Percentiles rank a stretch among this genome's conserved stretches.
These are phyloP conservation scores for Simmondsia chinensis DNA, from an alignment of 148 eudicot species.

Conservation along the genomic window DNA sequence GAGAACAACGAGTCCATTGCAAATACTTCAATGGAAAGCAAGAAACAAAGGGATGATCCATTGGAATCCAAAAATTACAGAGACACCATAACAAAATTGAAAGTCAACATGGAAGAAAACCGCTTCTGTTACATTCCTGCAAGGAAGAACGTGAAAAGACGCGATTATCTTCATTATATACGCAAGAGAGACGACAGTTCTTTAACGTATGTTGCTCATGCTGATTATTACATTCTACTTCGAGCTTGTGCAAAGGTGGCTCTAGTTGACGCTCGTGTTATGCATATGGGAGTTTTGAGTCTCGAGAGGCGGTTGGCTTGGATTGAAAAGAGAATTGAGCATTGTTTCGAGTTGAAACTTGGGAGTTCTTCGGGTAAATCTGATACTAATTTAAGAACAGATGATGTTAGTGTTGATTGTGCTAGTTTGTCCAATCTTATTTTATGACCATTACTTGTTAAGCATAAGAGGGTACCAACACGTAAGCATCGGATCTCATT, in stretches of 20 bases:
- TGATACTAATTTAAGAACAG: conserved; percentile 13
- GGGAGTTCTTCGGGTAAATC: conserved; percentile 12
- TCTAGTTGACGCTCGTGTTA: conserved; percentile 50
- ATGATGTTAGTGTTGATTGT: conserved; percentile 7
- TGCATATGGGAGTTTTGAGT: conserved; percentile 60
- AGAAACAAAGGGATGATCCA: conserved; percentile 17
- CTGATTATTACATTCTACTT: conserved; percentile 78
- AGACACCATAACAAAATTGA: conserved; percentile 38
- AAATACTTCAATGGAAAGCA: conserved; percentile 7
- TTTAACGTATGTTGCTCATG: conserved; percentile 53
- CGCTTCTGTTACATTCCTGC: conserved; percentile 72
- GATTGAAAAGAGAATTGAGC: conserved; percentile 58
- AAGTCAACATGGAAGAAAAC: conserved; percentile 70
- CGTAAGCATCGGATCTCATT: too few relatives aligned
- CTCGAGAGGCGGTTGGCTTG: conserved; percentile 63
- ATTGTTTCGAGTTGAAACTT: conserved; percentile 23
- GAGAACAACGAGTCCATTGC: conserved; percentile 4
- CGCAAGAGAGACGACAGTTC: conserved; percentile 53
- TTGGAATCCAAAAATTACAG: conserved; percentile 9
- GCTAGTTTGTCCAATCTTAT: conserved; percentile 9
- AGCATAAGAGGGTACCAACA: too few relatives aligned
- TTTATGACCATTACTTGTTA: conserved; percentile 12
- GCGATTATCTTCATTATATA: conserved; percentile 41
- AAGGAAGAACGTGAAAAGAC: conserved; percentile 42
- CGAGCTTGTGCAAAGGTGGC: conserved; percentile 69